A percentile compares a stretch with the other conserved stretches of the same genome.
phyloP scores from a whole-genome alignment of 2,329 filamentous ascomycete species.

The Huntiella omanensis region DNA sequence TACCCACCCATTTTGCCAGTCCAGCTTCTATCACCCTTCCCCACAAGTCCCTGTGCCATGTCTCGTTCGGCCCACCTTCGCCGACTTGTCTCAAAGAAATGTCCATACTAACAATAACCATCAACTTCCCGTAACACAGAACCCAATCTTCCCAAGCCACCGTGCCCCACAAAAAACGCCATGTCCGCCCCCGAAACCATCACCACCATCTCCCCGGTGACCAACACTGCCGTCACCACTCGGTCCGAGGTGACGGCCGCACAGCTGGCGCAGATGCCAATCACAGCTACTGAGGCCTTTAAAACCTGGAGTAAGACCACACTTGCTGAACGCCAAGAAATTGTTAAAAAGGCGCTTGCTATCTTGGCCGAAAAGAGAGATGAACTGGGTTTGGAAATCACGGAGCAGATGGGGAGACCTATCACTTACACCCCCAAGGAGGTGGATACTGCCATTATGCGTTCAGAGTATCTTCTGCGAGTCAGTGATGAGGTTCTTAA shows the following conservation, averaged over 20 bases:
- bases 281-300: constrained; percentile 56
- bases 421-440: constrained; percentile 75
- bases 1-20: too few species aligned
- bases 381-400: constrained; percentile 68
- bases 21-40: too few species aligned
- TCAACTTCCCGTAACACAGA: not conserved
- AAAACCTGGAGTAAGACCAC: constrained; percentile 55
- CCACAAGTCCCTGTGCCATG: too few species aligned
- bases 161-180: not conserved
- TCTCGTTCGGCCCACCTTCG: too few species aligned
- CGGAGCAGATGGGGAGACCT: constrained; percentile 86
- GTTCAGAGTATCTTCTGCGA: constrained; percentile 70
- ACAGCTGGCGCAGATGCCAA: constrained; percentile 55
- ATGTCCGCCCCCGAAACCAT: constrained; percentile 46
- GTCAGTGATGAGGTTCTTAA: constrained; percentile 62
- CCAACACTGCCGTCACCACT: constrained; percentile 66
- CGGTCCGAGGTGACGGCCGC: constrained; percentile 53
- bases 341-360: constrained; percentile 62
- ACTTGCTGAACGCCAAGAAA: constrained; percentile 56
- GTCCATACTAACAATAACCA: too few species aligned
- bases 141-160: not conserved
- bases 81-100: too few species aligned
- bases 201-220: constrained; percentile 75
- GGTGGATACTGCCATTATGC: constrained; percentile 65
- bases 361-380: constrained; percentile 53